Base-by-base conservation (phyloP, 2,329 filamentous ascomycete genomes). In the Stagonosporopsis vannaccii region DNA sequence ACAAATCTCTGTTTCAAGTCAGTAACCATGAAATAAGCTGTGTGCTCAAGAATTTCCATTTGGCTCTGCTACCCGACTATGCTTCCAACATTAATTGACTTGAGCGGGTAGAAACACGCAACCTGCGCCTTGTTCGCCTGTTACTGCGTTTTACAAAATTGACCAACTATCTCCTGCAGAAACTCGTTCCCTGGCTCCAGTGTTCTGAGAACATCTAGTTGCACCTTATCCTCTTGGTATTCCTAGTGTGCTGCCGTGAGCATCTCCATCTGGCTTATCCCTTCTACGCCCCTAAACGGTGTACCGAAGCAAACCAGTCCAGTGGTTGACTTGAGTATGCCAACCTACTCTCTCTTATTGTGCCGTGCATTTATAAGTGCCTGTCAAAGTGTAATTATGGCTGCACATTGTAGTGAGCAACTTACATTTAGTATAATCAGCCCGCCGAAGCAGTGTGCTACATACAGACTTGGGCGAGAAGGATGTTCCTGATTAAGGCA, bases 211-310 rank as follows among this genome's bases (percentile, higher is more conserved):
- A 59, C 51, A 6, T 59, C 54, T 11, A 56, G 43, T 50, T 63
- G 59, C 35, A 42, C 15, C n/a, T 63, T 43, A 28, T 69, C 65
- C 20, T 61, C 57, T 3, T 64, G 7, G 49, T 65, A 67, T 42
- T 67, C 66, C 15, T 59, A 35, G 35, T 47, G 59, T 36, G 64
- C 67, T 20, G 64, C 64, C 56, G 57, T 58, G 17, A 70, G 60
- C 58, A 70, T 68, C 57, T 68, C 64, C 22, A 58, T 52, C 49
- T 70, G 64, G 41, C 41, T 59, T 59, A 69, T 67, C 22, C 63
- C 66, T 17, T 63, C 59, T 6, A 66, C 65, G 17, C 65, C 66
- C 45, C 65, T 51, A 32, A 70, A 70, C 3, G 68, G 68, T 22
- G 63, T 70, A 12, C 66, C 68, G 40, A 70, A 58, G 54, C 15